Conservation (phyloP, 75 land plant genomes). For the Isoetes taiwanensis region DNA sequence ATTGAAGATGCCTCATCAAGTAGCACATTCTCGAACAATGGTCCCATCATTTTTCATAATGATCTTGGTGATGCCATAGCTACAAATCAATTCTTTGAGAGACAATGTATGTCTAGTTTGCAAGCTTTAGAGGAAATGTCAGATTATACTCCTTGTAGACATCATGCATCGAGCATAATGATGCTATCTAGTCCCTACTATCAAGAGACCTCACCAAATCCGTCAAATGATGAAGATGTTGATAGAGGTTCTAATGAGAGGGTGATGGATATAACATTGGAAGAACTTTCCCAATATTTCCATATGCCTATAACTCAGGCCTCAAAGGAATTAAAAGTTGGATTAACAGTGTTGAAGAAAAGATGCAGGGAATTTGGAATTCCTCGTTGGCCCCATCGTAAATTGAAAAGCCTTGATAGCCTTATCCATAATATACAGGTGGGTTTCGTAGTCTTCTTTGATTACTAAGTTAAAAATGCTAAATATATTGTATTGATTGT, state of each 20-base stretch:
- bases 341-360: constrained; percentile 35
- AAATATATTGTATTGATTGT: background rate
- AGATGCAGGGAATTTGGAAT: constrained; percentile 54
- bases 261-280: constrained; percentile 10
- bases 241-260: background rate
- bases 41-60: too few relatives aligned
- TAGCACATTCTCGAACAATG: too few relatives aligned
- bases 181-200: background rate
- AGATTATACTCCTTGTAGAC: background rate
- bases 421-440: constrained; percentile 43
- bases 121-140: background rate
- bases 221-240: too few relatives aligned
- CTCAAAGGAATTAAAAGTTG: constrained; percentile 32
- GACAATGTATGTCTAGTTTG: too few relatives aligned
- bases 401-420: constrained; percentile 39
- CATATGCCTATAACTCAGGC: constrained; percentile 35
- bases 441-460: background rate
- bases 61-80: too few relatives aligned
- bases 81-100: too few relatives aligned
- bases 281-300: constrained; percentile 29
- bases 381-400: constrained; percentile 55
- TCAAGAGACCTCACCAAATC: background rate
- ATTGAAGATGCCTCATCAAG: too few relatives aligned
- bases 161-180: background rate
- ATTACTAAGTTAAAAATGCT: background rate